These are phyloP conservation scores for Pseudomonodictys pantanalensis DNA, from an alignment of 495 filamentous ascomycete species.

Conservation along the genomic window DNA sequence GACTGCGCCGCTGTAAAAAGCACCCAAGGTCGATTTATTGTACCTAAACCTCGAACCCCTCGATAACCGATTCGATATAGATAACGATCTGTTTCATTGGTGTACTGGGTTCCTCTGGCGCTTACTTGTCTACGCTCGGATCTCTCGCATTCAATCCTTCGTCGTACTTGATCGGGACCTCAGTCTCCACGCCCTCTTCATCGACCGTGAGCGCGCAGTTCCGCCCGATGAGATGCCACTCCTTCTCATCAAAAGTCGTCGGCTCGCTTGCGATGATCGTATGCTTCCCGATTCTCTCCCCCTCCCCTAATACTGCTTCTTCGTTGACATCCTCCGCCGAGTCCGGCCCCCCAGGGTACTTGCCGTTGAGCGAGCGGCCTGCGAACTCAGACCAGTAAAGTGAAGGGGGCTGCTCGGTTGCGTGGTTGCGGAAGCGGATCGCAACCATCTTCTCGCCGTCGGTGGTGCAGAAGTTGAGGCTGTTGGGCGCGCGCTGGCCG, in stretches of 20 bases:
- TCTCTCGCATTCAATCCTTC: conserved; percentile 28
- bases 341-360: conserved; percentile 48
- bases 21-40: too few relatives aligned
- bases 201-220: conserved; percentile 41
- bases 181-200: conserved; percentile 32
- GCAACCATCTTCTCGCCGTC: conserved; percentile 43
- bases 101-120: background rate
- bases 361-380: conserved; percentile 48
- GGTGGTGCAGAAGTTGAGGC: conserved; percentile 33
- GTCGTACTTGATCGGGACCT: conserved; percentile 30
- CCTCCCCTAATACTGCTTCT: conserved; percentile 31
- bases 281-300: conserved; percentile 47
- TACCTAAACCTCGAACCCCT: too few relatives aligned
- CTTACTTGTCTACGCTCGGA: background rate
- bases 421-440: conserved; percentile 49
- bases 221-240: conserved; percentile 49
- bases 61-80: too few relatives aligned
- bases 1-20: too few relatives aligned
- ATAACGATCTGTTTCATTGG: too few relatives aligned
- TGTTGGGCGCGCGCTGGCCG: conserved; percentile 31
- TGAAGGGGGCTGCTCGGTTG: conserved; percentile 47
- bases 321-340: conserved; percentile 36
- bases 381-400: conserved; percentile 50
- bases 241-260: conserved; percentile 46
- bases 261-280: conserved; percentile 53